phyloP scores from a whole-genome alignment of 257 asterid genomes.

The Solanum arcanum region DNA sequence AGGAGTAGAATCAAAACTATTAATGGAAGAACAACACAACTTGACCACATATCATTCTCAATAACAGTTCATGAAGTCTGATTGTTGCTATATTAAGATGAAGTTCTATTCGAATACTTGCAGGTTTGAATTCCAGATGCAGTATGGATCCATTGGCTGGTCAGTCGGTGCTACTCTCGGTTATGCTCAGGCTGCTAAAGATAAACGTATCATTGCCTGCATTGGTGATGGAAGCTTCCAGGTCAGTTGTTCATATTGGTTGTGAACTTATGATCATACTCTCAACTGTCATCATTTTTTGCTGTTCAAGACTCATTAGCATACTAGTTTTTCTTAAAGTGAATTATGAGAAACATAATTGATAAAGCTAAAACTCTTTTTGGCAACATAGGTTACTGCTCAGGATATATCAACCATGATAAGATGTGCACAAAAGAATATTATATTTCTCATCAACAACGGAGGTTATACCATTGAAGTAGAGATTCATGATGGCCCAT shows the following conservation, averaged over 20 bases:
- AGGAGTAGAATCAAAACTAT: not conserved
- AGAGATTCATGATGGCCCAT: conserved; percentile 26
- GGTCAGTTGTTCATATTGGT: conserved; percentile 4
- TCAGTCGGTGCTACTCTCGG: conserved; percentile 26
- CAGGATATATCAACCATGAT: conserved; percentile 25
- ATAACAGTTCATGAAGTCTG: not conserved
- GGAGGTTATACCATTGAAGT: conserved; percentile 28
- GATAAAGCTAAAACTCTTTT: not conserved
- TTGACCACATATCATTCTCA: not conserved
- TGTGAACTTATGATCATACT: not conserved
- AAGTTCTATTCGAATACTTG: not conserved
- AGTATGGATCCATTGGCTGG: not conserved
- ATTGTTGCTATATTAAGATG: not conserved
- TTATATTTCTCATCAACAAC: conserved; percentile 20
- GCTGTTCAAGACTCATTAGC: not conserved
- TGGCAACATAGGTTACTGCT: conserved; percentile 12
- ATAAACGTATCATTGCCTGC: conserved; percentile 18
- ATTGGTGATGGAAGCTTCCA: conserved; percentile 31
- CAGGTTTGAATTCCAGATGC: conserved; percentile 17
- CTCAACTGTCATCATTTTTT: not conserved
- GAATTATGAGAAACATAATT: not conserved
- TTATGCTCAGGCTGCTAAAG: conserved; percentile 21
- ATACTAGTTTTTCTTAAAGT: not conserved
- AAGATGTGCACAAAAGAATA: conserved; percentile 15
- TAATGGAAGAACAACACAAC: not conserved